Evolutionary conservation across 1,284 basidiomycete genomes (phyloP), one percentile per base, ranked within the genome.

Genomic region (Trichosporon ovoides): DNA sequence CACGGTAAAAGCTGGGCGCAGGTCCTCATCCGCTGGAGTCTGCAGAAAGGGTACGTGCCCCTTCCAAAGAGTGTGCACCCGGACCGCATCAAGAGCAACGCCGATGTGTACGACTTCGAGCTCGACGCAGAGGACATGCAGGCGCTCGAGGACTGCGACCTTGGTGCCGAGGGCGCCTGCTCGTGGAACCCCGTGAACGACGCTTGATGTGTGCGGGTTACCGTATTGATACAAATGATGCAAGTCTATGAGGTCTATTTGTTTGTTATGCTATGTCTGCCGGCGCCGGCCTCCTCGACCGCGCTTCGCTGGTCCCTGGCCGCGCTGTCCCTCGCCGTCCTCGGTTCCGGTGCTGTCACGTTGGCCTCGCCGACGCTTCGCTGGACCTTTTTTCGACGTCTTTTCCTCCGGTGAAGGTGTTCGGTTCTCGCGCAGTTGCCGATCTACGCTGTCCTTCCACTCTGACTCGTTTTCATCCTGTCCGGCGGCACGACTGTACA

Each of bases 1-100:
- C 83, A 87, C 66, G 70, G 73, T 33, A 88, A 85, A 68, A 77
- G 81, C 14, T 81, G 84, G 13, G 85, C 87, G 1, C 90, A 91
- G 67, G 81, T 93, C 51, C 80, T 92, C 31, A 77, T 92, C 59
- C 82, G 90, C 13, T 92, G 89, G 89, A 89, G 86, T 50, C 76
- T 92, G 48, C 90, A 92, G 72, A 85, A 84, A 69, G 87, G 87
- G 19, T 86, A 81, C 69, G 80, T 87, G 0, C 87, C 87, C 0
- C 80, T 91, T 19, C 88, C 88, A 3, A 91, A 91, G 75, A 87
- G 86, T 34, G 83, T 82, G n/a, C 86, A 81, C 0, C 81, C 85
- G 0, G 71, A 76, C 9, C 81, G 88, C 38, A 91, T 91, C 64
- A 75, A 78, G 38, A 84, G 84, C 18, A 93, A 93, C 63, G 74